These are phyloP conservation scores for Astrocystis sublimbata DNA, from an alignment of 495 filamentous ascomycete species.

Conservation along the genomic window DNA sequence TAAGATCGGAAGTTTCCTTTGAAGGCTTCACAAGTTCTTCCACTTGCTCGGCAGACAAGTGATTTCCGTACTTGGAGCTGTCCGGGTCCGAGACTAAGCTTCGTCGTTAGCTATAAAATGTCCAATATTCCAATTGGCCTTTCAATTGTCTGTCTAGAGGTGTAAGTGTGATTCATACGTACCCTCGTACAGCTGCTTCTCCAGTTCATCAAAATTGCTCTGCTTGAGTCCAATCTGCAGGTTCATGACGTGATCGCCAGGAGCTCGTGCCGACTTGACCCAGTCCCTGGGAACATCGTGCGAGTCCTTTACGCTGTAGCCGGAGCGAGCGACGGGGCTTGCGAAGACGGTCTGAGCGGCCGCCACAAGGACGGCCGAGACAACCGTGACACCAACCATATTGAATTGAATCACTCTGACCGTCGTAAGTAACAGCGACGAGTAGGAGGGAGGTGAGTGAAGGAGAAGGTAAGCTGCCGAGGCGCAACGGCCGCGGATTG, in stretches of 20 bases:
- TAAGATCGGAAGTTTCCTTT: slow-evolving; percentile 40
- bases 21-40: slow-evolving; percentile 55
- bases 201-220: slow-evolving; percentile 51
- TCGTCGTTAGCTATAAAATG: slow-evolving; percentile 33
- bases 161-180: slow-evolving; percentile 5
- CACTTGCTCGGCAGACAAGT: slow-evolving; percentile 53
- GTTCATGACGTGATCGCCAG: slow-evolving; percentile 41
- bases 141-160: slow-evolving; percentile 32
- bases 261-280: slow-evolving; percentile 47
- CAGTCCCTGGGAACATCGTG: slow-evolving; percentile 52
- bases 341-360: slow-evolving; percentile 32
- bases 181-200: slow-evolving; percentile 52
- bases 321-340: slow-evolving; percentile 36
- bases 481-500: background rate
- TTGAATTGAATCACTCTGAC: slow-evolving; percentile 1
- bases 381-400: slow-evolving; percentile 33
- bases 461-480: background rate
- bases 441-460: background rate
- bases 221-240: slow-evolving; percentile 39
- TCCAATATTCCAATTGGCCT: slow-evolving; percentile 12
- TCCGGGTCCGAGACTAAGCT: slow-evolving; percentile 57
- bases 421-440: slow-evolving; percentile 3
- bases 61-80: slow-evolving; percentile 56
- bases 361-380: slow-evolving; percentile 27
- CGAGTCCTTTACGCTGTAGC: slow-evolving; percentile 55